Evolutionary conservation across 2,329 filamentous ascomycete genomes (phyloP).

Genomic region (Aspergillus aculeatus): DNA sequence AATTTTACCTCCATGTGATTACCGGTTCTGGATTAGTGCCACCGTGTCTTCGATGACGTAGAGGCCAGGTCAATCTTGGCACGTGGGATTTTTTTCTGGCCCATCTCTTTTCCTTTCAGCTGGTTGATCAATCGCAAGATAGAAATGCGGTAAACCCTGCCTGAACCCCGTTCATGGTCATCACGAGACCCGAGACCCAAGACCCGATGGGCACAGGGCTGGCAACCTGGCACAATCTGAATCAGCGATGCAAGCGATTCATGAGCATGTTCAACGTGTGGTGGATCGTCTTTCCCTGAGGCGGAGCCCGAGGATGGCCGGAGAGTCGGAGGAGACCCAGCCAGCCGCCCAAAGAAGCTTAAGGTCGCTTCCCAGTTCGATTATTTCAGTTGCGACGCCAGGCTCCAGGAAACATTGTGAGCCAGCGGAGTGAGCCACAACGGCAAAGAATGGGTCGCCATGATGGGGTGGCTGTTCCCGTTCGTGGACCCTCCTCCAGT

Average conservation of each 20-base stretch:
- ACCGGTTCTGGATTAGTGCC: background rate
- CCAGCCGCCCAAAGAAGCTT: background rate
- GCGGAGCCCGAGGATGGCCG: background rate
- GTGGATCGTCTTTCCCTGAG: background rate
- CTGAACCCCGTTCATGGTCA: no score
- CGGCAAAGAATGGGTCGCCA: background rate
- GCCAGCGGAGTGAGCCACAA: background rate
- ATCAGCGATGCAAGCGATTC: no score
- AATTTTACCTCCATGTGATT: background rate
- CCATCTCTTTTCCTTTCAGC: background rate
- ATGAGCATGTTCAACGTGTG: background rate
- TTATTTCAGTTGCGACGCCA: background rate
- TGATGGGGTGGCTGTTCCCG: background rate
- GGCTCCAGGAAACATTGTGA: background rate
- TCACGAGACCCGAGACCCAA: no score
- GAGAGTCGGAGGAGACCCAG: background rate
- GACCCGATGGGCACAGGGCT: no score
- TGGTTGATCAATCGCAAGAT: background rate
- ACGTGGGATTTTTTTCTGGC: background rate
- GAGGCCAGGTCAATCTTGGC: background rate
- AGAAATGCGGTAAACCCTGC: no score
- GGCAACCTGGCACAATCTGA: no score
- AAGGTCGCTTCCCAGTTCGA: background rate
- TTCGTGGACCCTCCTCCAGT: background rate
- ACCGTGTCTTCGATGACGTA: background rate